A percentile compares a stretch with the other conserved stretches of the same genome.
These are phyloP conservation scores for Boletus reticuloceps DNA, from an alignment of 768 basidiomycete species.

Conservation along the genomic window DNA sequence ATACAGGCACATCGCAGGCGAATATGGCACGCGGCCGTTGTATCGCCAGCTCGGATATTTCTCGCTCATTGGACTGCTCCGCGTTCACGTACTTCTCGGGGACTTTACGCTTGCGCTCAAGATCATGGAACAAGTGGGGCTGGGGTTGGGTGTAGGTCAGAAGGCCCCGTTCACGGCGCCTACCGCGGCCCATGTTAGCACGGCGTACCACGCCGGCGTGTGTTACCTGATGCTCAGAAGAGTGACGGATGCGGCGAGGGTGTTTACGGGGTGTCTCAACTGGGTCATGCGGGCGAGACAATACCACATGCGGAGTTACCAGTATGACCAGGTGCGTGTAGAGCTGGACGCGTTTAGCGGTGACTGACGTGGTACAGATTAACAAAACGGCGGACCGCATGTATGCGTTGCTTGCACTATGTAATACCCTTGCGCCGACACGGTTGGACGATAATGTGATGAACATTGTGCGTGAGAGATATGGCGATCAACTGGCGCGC, in stretches of 20 bases:
- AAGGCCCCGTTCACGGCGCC: conserved; percentile 93
- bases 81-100: conserved; percentile 94
- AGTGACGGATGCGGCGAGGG: conserved; percentile 93
- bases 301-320: conserved; percentile 94
- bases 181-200: conserved; percentile 94
- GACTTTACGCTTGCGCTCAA: conserved; percentile 95
- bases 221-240: conserved; percentile 95
- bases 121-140: conserved; percentile 91
- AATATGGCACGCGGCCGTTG: conserved; percentile 86
- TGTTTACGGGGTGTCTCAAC: conserved; percentile 89
- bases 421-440: conserved; percentile 89
- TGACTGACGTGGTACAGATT: conserved; percentile 50
- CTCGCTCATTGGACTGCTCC: conserved; percentile 90
- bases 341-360: not conserved
- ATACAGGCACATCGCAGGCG: conserved; percentile 76
- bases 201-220: conserved; percentile 95
- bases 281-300: conserved; percentile 96
- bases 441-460: conserved; percentile 93
- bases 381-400: conserved; percentile 97
- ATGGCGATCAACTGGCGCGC: conserved; percentile 85
- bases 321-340: conserved; percentile 81
- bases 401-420: conserved; percentile 94
- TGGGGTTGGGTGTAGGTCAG: conserved; percentile 87
- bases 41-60: conserved; percentile 98
- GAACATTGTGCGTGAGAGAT: conserved; percentile 89